Evolutionary conservation across 2,329 filamentous ascomycete species (phyloP).

Genomic region (Diaporthe vexans): DNA sequence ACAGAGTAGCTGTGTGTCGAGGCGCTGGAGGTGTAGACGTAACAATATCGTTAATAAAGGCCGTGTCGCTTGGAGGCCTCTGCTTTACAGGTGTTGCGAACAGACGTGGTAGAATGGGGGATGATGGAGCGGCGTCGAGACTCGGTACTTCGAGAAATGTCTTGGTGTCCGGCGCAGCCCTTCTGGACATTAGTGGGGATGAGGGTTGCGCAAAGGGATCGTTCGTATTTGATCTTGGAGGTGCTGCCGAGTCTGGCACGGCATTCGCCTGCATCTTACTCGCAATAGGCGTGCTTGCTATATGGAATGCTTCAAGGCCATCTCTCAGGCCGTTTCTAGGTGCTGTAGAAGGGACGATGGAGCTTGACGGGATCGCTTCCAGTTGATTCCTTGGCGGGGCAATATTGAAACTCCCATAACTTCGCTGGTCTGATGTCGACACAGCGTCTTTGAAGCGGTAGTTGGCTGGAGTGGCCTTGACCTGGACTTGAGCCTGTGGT

Average conservation of each 20-base stretch:
- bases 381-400: slow-evolving; percentile 22
- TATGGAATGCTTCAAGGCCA: slow-evolving; percentile 40
- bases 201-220: slow-evolving; percentile 40
- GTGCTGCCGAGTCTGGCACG: slow-evolving; percentile 39
- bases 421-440: slow-evolving; percentile 49
- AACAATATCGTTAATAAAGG: slow-evolving; percentile 28
- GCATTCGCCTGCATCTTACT: slow-evolving; percentile 47
- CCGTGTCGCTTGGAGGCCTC: slow-evolving; percentile 7
- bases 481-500: slow-evolving; percentile 53
- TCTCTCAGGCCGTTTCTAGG: slow-evolving; percentile 35
- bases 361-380: slow-evolving; percentile 43
- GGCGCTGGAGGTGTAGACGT: slow-evolving; percentile 40
- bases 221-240: slow-evolving; percentile 4
- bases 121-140: slow-evolving; percentile 33
- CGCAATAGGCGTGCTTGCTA: slow-evolving; percentile 43
- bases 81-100: slow-evolving; percentile 42
- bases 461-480: slow-evolving; percentile 71
- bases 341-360: slow-evolving; percentile 48
- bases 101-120: slow-evolving; percentile 35
- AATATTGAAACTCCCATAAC: slow-evolving; percentile 45
- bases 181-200: slow-evolving; percentile 43
- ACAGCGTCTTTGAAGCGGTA: slow-evolving; percentile 68
- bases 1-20: slow-evolving; percentile 20
- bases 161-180: slow-evolving; percentile 20
- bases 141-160: slow-evolving; percentile 22